phyloP scores from a whole-genome alignment of 228 moss, liverwort and hornwort genomes.

The Sphagnum magellanicum region DNA sequence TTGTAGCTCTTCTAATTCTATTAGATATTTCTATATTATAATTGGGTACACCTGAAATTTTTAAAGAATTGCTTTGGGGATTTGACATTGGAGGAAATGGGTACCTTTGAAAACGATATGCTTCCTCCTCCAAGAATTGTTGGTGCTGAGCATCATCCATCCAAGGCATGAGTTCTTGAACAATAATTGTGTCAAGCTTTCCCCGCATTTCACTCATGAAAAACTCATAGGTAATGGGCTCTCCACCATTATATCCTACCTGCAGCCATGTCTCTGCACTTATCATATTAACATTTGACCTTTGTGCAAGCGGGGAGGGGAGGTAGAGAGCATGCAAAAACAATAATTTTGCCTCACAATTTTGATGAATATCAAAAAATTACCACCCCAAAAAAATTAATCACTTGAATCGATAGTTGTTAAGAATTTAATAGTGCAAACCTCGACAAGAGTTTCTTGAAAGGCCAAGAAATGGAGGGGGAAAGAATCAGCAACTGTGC shows the following conservation, averaged over 20 bases:
- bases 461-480: slow-evolving; percentile 87
- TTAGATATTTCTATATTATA: neutral
- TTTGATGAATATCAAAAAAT: neutral
- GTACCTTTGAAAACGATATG: slow-evolving; percentile 66
- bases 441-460: slow-evolving; percentile 67
- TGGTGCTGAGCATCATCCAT: slow-evolving; percentile 41
- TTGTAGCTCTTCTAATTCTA: neutral
- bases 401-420: neutral
- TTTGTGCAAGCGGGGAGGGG: neutral
- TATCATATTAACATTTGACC: slow-evolving; percentile 43
- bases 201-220: slow-evolving; percentile 85
- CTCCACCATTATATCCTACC: slow-evolving; percentile 90
- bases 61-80: neutral
- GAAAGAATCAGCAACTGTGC: slow-evolving; percentile 79
- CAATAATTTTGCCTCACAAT: neutral
- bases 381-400: neutral
- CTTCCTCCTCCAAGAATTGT: slow-evolving; percentile 72
- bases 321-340: neutral
- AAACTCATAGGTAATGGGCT: slow-evolving; percentile 79
- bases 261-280: slow-evolving; percentile 64
- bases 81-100: neutral
- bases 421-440: slow-evolving; percentile 7
- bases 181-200: slow-evolving; percentile 76
- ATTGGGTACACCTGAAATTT: neutral
- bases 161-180: slow-evolving; percentile 71